These are phyloP conservation scores for Murraya koenigii DNA, from an alignment of 345 rosid species.

Conservation along the genomic window DNA sequence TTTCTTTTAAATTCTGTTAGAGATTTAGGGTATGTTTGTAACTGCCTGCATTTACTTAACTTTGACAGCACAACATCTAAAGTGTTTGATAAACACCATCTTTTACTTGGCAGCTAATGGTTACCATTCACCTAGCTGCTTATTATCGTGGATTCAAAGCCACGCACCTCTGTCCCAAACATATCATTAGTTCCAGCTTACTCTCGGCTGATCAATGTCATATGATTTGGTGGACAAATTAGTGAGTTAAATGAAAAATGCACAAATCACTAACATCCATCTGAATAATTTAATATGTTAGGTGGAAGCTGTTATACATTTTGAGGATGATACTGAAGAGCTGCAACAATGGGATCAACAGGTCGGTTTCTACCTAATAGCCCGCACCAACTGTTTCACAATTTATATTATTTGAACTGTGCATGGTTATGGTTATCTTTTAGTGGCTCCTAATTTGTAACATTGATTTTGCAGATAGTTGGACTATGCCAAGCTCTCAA, in stretches of 20 bases:
- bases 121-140: not conserved
- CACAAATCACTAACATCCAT: not conserved
- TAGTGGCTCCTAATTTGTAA: not conserved
- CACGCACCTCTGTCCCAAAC: not conserved
- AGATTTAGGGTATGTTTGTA: not conserved
- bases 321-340: slow-evolving; percentile 93
- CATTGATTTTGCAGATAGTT: slow-evolving; percentile 57
- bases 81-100: not conserved
- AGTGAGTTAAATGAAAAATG: not conserved
- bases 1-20: not conserved
- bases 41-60: not conserved
- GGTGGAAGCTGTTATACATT: slow-evolving; percentile 97
- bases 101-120: not conserved
- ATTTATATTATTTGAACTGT: not conserved
- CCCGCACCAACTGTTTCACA: not conserved
- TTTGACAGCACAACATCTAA: not conserved
- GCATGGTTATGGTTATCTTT: not conserved
- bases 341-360: slow-evolving; percentile 99
- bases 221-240: not conserved
- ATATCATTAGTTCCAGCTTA: not conserved
- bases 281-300: slow-evolving; percentile 19
- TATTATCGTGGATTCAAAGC: not conserved
- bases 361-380: slow-evolving; percentile 33
- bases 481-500: slow-evolving; percentile 93
- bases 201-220: not conserved